Evolutionary conservation across 1,284 basidiomycete genomes (phyloP).

Genomic region (Fomes fomentarius): DNA sequence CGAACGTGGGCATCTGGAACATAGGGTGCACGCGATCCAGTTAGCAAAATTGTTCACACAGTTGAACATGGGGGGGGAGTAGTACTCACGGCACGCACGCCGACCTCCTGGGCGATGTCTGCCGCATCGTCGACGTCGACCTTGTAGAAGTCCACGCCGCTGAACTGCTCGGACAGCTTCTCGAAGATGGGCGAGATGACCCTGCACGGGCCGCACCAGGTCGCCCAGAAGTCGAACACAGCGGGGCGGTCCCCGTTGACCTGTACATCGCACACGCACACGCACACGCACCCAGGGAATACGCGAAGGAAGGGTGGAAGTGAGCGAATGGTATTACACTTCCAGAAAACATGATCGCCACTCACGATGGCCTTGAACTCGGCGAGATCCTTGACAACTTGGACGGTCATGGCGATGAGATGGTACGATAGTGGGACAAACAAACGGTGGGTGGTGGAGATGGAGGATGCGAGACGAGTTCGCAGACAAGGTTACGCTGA

Average conservation of each 20-base stretch:
- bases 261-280: constrained; percentile 38
- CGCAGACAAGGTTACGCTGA: not conserved
- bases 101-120: constrained; percentile 63
- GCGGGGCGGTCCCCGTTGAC: constrained; percentile 60
- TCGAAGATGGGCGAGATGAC: constrained; percentile 82
- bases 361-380: constrained; percentile 58
- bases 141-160: constrained; percentile 76
- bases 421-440: not conserved
- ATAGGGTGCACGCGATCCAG: too few species aligned
- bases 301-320: too few species aligned
- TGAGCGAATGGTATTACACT: too few species aligned
- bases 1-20: constrained; percentile 75
- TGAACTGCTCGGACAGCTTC: constrained; percentile 55
- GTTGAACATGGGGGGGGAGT: too few species aligned
- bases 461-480: constrained; percentile 4
- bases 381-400: constrained; percentile 51
- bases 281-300: too few species aligned
- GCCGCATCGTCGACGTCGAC: constrained; percentile 74
- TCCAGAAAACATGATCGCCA: constrained; percentile 3
- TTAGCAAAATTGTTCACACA: too few species aligned
- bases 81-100: constrained; percentile 67
- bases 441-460: not conserved
- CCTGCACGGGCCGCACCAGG: constrained; percentile 78
- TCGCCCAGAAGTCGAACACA: constrained; percentile 82
- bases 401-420: constrained; percentile 38